These are phyloP conservation scores for Fusarium compactum DNA, from an alignment of 2,329 filamentous ascomycete species.

Conservation along the genomic window DNA sequence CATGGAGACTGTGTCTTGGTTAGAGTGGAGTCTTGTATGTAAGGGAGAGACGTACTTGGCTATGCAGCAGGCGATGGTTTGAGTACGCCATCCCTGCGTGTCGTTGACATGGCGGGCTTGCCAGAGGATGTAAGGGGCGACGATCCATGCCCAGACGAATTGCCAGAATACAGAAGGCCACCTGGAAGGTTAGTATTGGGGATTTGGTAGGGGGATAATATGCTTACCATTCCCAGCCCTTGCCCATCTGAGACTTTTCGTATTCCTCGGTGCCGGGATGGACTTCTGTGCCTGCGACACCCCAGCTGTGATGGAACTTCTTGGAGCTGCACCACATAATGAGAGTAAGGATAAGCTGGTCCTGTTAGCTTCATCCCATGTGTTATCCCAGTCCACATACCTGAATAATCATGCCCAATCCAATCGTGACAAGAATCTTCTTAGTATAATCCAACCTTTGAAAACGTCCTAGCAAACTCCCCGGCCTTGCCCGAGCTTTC, in stretches of 20 bases:
- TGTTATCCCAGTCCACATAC: too few relatives aligned
- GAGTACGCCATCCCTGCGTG: conserved; percentile 74
- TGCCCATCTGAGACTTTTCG: conserved; percentile 57
- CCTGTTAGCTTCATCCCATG: neutral
- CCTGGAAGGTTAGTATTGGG: conserved; percentile 50
- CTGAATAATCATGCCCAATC: conserved; percentile 67
- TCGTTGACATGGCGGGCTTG: conserved; percentile 71
- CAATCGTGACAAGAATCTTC: conserved; percentile 64
- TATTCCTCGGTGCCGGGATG: conserved; percentile 64
- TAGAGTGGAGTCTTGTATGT: conserved; percentile 2
- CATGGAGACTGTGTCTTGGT: conserved; percentile 63
- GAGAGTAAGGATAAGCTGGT: conserved; percentile 67
- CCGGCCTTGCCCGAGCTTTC: conserved; percentile 29
- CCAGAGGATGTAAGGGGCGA: conserved; percentile 72
- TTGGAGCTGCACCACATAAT: conserved; percentile 73
- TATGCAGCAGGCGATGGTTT: conserved; percentile 67
- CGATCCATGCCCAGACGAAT: conserved; percentile 71
- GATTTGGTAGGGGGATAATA: neutral
- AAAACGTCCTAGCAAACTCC: conserved; percentile 53
- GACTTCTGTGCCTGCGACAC: conserved; percentile 72
- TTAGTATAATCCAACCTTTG: conserved; percentile 59
- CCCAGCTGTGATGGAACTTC: conserved; percentile 73
- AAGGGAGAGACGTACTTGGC: conserved; percentile 54
- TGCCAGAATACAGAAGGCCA: conserved; percentile 75
- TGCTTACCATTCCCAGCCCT: conserved; percentile 74